Base-by-base conservation (phyloP, 2,329 filamentous ascomycete species). In the Lasiodiplodia theobromae region DNA sequence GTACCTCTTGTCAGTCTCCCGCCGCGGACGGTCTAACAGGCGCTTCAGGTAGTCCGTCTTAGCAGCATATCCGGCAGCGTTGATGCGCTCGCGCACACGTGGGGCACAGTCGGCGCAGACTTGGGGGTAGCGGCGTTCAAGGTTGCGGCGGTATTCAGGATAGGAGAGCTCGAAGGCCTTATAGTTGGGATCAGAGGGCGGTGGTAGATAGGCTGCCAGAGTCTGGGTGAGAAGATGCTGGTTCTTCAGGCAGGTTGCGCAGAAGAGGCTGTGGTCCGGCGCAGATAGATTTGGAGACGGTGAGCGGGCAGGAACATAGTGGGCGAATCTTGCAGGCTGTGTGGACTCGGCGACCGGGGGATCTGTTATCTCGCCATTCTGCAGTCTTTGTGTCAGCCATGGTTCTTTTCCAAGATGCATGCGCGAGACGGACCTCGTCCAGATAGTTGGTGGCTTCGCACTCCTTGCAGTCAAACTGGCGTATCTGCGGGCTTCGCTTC, bases 371-470 rank as follows among this genome's bases (percentile, higher is more conserved):
- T 96, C 89, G 75, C 95, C 95, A 77, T 93, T 88, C 92, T 96
- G 75, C 2, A 69, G 38, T 3, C n/a, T 71, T 73, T n/a, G 72
- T 69, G 44, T 73, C 75, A 67, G 66, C 38, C 53, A 69, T 70
- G 18, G 3, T 34, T 28, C 40, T 11, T 62, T 23, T 62, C 11
- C 6, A 38, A 18, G 12, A 53, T 11, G 40, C 18, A 21, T 28
- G 31, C 3, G 58, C 18, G 56, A 40, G 44, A 77, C 83, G 69
- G 82, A 96, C 94, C 83, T 95, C 86, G 77, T 99, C 96, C 38
- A 97, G 84, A 82, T 93, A 92, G 80, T 98, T 99, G 69, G 91
- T 89, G 21, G 94, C 92, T 74, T 96, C 92, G 83, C 96, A 99
- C 70, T 87, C 83, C 23, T 86, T 81, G 80, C 94, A 97, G 56